Conservation (phyloP, 73 alveolate species). For the Loxodes magnus region DNA sequence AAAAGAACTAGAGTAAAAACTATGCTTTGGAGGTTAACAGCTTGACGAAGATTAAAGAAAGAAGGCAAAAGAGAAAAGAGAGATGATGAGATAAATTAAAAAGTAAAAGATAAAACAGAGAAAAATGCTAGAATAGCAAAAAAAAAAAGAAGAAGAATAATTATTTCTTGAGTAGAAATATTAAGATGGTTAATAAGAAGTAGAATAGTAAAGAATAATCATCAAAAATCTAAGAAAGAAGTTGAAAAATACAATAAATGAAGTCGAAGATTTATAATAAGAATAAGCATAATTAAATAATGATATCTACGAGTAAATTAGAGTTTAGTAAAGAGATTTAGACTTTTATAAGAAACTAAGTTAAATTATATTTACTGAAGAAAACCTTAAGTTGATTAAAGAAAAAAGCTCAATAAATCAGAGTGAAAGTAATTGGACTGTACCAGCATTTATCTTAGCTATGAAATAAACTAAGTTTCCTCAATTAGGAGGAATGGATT, state of each 20-base stretch:
- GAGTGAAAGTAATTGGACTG: slow-evolving; percentile 1
- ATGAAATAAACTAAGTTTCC: slow-evolving; percentile 12
- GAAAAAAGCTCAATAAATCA: slow-evolving; percentile 5
- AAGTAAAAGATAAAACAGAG: slow-evolving; percentile 44
- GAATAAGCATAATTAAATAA: slow-evolving; percentile 42
- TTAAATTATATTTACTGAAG: not conserved
- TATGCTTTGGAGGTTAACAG: slow-evolving; percentile 28
- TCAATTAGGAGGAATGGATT: too few species aligned
- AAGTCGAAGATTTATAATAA: slow-evolving; percentile 45
- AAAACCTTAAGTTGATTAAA: slow-evolving; percentile 14
- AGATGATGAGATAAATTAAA: slow-evolving; percentile 47
- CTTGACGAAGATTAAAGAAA: slow-evolving; percentile 19
- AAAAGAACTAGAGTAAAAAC: slow-evolving; percentile 40
- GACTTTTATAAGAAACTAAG: slow-evolving; percentile 45
- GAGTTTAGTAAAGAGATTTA: slow-evolving; percentile 40
- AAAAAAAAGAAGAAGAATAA: slow-evolving; percentile 41
- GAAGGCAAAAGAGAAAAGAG: slow-evolving; percentile 41
- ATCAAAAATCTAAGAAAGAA: slow-evolving; percentile 6
- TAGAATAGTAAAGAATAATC: slow-evolving; percentile 36
- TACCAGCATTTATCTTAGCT: slow-evolving; percentile 13
- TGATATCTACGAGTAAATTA: slow-evolving; percentile 41
- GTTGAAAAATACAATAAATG: slow-evolving; percentile 11
- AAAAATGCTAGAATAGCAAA: slow-evolving; percentile 25
- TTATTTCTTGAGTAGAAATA: slow-evolving; percentile 34
- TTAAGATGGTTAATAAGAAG: slow-evolving; percentile 41